These are phyloP conservation scores for Brassica balearica DNA, from an alignment of 441 rosid species.

Conservation along the genomic window DNA sequence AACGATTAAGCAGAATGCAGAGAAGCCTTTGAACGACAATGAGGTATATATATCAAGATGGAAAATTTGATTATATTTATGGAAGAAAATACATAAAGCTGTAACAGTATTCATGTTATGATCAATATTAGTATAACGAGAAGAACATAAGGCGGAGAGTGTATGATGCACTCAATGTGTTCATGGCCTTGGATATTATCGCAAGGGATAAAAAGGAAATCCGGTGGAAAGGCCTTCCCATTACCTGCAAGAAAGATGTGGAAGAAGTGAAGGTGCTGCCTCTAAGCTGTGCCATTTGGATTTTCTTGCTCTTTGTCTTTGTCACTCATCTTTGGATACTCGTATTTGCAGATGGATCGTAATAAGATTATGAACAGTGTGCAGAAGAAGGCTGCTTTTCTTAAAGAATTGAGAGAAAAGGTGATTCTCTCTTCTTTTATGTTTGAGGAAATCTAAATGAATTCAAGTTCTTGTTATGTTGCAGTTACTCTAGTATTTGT, in stretches of 20 bases:
- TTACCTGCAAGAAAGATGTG: conserved; percentile 47
- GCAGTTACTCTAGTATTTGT: neutral
- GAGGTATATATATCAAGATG: conserved; percentile 47
- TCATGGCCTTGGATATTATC: conserved; percentile 64
- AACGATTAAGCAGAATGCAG: conserved; percentile 40
- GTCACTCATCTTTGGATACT: conserved; percentile 9
- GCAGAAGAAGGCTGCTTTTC: too few relatives aligned
- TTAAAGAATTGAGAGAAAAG: conserved; percentile 47
- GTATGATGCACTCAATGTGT: conserved; percentile 63
- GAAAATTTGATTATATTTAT: neutral
- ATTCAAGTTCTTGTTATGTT: neutral
- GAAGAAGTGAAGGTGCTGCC: conserved; percentile 56
- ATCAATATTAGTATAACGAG: conserved; percentile 51
- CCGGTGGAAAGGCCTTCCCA: conserved; percentile 64
- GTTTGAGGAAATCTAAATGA: too few relatives aligned
- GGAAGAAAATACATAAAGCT: neutral
- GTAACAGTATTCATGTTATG: neutral
- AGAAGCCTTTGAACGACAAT: conserved; percentile 54
- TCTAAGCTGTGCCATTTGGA: conserved; percentile 11
- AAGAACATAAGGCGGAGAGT: conserved; percentile 66
- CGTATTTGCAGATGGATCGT: conserved; percentile 44
- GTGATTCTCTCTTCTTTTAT: conserved; percentile 34
- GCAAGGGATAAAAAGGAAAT: conserved; percentile 21
- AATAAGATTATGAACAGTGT: neutral
- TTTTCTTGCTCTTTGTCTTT: conserved; percentile 12